Evolutionary conservation across 2,329 filamentous ascomycete genomes (phyloP).

Genomic region (Hirsutella thompsonii): DNA sequence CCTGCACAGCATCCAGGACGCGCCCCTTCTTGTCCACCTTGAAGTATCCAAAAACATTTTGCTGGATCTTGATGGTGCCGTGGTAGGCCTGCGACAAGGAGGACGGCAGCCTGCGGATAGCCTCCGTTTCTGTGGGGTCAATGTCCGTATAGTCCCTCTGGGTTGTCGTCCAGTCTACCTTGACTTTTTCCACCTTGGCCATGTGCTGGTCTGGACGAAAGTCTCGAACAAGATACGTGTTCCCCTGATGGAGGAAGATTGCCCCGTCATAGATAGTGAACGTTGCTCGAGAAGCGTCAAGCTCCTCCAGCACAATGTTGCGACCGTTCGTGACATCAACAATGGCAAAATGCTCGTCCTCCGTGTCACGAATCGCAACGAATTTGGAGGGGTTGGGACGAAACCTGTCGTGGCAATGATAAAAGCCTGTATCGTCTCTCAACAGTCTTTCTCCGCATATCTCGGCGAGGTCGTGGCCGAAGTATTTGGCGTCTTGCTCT

Average conservation of each 20-base stretch:
- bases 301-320: slow-evolving; percentile 81
- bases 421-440: slow-evolving; percentile 67
- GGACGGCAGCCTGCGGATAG: slow-evolving; percentile 56
- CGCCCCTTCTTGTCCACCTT: slow-evolving; percentile 80
- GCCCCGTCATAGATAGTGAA: slow-evolving; percentile 96
- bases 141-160: slow-evolving; percentile 92
- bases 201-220: slow-evolving; percentile 70
- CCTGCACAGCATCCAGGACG: slow-evolving; percentile 81
- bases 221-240: slow-evolving; percentile 81
- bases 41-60: slow-evolving; percentile 92
- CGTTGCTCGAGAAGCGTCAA: slow-evolving; percentile 90
- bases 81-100: slow-evolving; percentile 65
- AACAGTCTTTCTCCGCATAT: slow-evolving; percentile 64
- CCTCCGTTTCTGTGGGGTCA: slow-evolving; percentile 84
- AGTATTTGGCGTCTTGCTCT: slow-evolving; percentile 62
- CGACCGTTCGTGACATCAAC: slow-evolving; percentile 73
- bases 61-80: slow-evolving; percentile 72
- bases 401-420: slow-evolving; percentile 81
- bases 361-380: slow-evolving; percentile 78
- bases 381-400: slow-evolving; percentile 70
- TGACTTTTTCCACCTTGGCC: slow-evolving; percentile 77
- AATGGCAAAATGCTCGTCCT: slow-evolving; percentile 86
- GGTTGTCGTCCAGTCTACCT: slow-evolving; percentile 88
- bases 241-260: slow-evolving; percentile 94
- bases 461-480: slow-evolving; percentile 58